phyloP scores from a whole-genome alignment of 352 stramenopile genomes.

The Phytophthora parvispora region DNA sequence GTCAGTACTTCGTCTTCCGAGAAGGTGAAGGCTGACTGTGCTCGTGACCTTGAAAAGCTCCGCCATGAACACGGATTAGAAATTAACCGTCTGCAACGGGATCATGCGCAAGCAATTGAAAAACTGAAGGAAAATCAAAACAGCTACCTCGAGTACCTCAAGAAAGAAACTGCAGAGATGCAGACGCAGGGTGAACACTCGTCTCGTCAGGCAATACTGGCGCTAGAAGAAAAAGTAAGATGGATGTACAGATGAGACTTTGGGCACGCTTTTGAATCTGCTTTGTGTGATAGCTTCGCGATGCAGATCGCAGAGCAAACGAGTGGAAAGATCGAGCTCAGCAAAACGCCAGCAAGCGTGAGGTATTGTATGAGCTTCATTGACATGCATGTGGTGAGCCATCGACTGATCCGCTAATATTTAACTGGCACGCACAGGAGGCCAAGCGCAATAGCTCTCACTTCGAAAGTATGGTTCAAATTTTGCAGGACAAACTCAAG shows the following conservation, averaged over 20 bases:
- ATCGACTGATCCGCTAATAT: neutral
- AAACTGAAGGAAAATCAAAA: slow-evolving; percentile 54
- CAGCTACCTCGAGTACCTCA: slow-evolving; percentile 55
- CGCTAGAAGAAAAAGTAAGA: slow-evolving; percentile 44
- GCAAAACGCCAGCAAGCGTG: slow-evolving; percentile 45
- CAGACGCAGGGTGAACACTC: slow-evolving; percentile 27
- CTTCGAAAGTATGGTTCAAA: slow-evolving; percentile 27
- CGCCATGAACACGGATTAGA: slow-evolving; percentile 44
- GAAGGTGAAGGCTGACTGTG: slow-evolving; percentile 57
- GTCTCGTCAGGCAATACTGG: slow-evolving; percentile 33
- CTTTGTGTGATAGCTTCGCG: slow-evolving; percentile 29
- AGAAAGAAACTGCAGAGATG: slow-evolving; percentile 52
- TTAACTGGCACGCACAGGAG: slow-evolving; percentile 6
- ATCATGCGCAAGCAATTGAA: slow-evolving; percentile 51
- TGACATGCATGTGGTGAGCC: neutral
- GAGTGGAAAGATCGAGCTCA: slow-evolving; percentile 54
- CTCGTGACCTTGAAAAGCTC: slow-evolving; percentile 57
- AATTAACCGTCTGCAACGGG: slow-evolving; percentile 54
- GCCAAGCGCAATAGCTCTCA: slow-evolving; percentile 17
- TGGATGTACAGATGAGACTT: neutral
- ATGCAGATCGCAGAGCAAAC: slow-evolving; percentile 43
- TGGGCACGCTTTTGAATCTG: neutral
- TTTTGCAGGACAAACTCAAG: slow-evolving; percentile 13
- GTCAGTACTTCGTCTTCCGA: slow-evolving; percentile 38
- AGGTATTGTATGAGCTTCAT: slow-evolving; percentile 38